Evolutionary conservation across 495 filamentous ascomycete genomes (phyloP).

Genomic region (Eremomyces bilateralis): DNA sequence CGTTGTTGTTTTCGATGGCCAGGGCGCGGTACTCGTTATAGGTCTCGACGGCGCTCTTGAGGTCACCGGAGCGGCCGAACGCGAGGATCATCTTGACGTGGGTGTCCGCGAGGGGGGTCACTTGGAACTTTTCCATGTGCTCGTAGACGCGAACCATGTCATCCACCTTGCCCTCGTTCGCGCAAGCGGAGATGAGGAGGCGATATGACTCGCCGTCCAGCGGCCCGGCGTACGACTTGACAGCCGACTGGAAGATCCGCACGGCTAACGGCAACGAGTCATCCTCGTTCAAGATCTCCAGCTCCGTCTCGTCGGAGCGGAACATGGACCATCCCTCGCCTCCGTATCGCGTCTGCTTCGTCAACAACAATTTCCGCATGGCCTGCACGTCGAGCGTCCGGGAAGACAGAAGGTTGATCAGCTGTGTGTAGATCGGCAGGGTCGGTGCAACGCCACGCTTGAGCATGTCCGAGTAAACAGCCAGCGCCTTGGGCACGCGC

Average conservation of each 20-base stretch:
- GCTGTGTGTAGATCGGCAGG: conserved; percentile 61
- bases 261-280: conserved; percentile 65
- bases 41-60: conserved; percentile 77
- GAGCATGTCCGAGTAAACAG: conserved; percentile 93
- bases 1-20: conserved; percentile 59
- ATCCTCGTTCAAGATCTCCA: conserved; percentile 63
- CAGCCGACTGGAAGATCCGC: conserved; percentile 59
- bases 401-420: conserved; percentile 60
- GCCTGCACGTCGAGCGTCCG: conserved; percentile 51
- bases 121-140: conserved; percentile 63
- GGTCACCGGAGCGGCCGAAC: conserved; percentile 58
- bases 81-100: conserved; percentile 85
- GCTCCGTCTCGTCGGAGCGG: conserved; percentile 62
- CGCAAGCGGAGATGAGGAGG: conserved; percentile 64
- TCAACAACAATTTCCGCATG: conserved; percentile 47
- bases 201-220: conserved; percentile 60
- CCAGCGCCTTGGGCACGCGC: conserved; percentile 70
- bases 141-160: conserved; percentile 79
- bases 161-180: conserved; percentile 48
- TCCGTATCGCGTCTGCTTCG: conserved; percentile 57
- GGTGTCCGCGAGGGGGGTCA: conserved; percentile 52
- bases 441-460: conserved; percentile 62
- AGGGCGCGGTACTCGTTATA: conserved; percentile 83
- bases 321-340: conserved; percentile 78
- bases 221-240: conserved; percentile 26